Evolutionary conservation across 2,329 filamentous ascomycete genomes (phyloP), one percentile per base, ranked within the genome.

Genomic region (Dactylellina sp.): DNA sequence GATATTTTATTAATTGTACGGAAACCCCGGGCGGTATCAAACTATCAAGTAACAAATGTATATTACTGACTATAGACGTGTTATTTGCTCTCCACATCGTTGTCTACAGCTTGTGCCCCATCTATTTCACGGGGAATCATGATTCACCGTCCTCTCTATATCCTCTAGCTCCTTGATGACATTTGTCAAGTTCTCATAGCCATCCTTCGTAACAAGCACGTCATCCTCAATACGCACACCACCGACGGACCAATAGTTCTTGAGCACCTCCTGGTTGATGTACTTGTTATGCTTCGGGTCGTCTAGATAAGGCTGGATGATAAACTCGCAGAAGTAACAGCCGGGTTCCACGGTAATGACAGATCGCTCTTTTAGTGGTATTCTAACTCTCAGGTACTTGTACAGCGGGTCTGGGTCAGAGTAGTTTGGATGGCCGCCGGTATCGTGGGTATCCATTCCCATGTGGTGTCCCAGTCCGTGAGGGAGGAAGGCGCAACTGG

Each of bases 301-400:
- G 52, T 88, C 84, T 11, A 96, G 84, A 79, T 90, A 95, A 0
- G 92, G 91, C 47, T 89, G 87, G 75, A 97, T 91, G 76, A 96
- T 96, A 80, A 93, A 97, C 18, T 88, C 86, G 82, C 92, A 96
- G 81, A 97, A 97, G 82, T 97, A 97, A 75, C 91, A 88, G 52
- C 95, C 95, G 11, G 95, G 95, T 83, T 99, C 95, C 40, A 98
- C 94, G 0, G 95, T 99, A 60, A 99, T 89, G 22, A 99, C 92
- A 55, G 89, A 89, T 6, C 91, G 90, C 0, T 88, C 89, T 0
- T 92, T 92, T 52, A 97, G 81, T 20, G 82, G 85, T 11, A 91
- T 89, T 60, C 95, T 85, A 40, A 96, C 89, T 47, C 95, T 86
- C 72, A 99, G 83, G 80, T 97, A 98, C 60, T 88, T 86, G 82